phyloP scores from a whole-genome alignment of 1,284 basidiomycete genomes.

The Chalciporus sp. region DNA sequence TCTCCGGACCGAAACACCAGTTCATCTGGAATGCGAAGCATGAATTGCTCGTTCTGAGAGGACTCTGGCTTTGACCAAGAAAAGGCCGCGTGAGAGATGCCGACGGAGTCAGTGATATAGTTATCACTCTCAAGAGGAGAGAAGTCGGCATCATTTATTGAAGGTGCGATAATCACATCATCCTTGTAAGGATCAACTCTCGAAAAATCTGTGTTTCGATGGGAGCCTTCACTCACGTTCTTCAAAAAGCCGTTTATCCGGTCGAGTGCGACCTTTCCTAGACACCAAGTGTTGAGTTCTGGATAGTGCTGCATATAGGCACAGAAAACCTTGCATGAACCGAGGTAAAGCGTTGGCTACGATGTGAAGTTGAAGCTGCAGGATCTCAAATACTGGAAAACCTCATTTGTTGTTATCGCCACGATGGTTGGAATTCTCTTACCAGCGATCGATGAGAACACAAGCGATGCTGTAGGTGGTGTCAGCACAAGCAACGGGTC shows the following conservation, averaged over 20 bases:
- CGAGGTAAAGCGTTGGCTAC: slow-evolving; percentile 24
- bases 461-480: slow-evolving; percentile 25
- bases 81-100: slow-evolving; percentile 38
- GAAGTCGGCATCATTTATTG: slow-evolving; percentile 28
- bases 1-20: slow-evolving; percentile 58
- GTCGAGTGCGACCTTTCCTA: slow-evolving; percentile 11
- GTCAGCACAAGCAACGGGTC: not conserved
- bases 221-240: slow-evolving; percentile 1
- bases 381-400: slow-evolving; percentile 30
- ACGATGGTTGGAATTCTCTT: slow-evolving; percentile 5
- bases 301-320: not conserved
- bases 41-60: slow-evolving; percentile 40
- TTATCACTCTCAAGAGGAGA: not conserved
- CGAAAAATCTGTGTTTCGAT: not conserved
- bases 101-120: slow-evolving; percentile 21
- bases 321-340: slow-evolving; percentile 28
- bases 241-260: slow-evolving; percentile 24
- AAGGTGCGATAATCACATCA: not conserved
- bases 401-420: not conserved
- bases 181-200: slow-evolving; percentile 3
- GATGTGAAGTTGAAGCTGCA: slow-evolving; percentile 24
- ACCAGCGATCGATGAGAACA: slow-evolving; percentile 36
- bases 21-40: slow-evolving; percentile 51
- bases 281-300: not conserved
- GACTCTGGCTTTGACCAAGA: slow-evolving; percentile 29